Conservation (phyloP, 768 basidiomycete species). For the Suillus ampliporus region DNA sequence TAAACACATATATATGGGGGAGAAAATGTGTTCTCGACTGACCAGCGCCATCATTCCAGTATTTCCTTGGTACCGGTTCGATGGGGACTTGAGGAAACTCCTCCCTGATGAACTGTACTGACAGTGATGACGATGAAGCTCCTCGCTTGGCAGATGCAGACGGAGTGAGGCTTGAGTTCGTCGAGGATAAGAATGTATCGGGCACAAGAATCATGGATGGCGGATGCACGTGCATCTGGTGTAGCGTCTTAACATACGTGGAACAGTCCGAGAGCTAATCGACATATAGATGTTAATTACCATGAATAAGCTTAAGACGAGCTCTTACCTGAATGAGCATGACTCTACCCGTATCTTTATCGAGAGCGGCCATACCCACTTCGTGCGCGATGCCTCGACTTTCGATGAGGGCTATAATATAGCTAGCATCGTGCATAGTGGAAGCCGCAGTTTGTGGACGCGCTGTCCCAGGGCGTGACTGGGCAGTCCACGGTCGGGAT, state of each 20-base stretch:
- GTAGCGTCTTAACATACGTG: conserved; percentile 87
- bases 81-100: conserved; percentile 73
- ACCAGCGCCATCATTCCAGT: conserved; percentile 89
- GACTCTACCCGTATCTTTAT: conserved; percentile 76
- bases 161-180: conserved; percentile 49
- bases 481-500: conserved; percentile 57
- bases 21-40: conserved; percentile 11
- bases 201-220: conserved; percentile 80
- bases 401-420: conserved; percentile 74
- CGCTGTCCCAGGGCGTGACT: conserved; percentile 53
- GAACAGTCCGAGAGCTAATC: conserved; percentile 81
- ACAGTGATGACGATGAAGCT: conserved; percentile 55
- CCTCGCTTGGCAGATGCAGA: conserved; percentile 49
- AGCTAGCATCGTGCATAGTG: conserved; percentile 60
- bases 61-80: conserved; percentile 75
- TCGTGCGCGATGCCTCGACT: conserved; percentile 81
- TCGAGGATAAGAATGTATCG: conserved; percentile 73
- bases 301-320: conserved; percentile 7
- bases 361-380: conserved; percentile 87
- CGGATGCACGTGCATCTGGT: conserved; percentile 80
- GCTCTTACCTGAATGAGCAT: conserved; percentile 75
- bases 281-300: conserved; percentile 11
- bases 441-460: conserved; percentile 73
- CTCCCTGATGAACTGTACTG: conserved; percentile 75
- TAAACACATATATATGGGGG: not conserved